Evolutionary conservation across 2,329 filamentous ascomycete genomes (phyloP), one percentile per base, ranked within the genome.

Genomic region (Colletotrichum neosansevieriae): DNA sequence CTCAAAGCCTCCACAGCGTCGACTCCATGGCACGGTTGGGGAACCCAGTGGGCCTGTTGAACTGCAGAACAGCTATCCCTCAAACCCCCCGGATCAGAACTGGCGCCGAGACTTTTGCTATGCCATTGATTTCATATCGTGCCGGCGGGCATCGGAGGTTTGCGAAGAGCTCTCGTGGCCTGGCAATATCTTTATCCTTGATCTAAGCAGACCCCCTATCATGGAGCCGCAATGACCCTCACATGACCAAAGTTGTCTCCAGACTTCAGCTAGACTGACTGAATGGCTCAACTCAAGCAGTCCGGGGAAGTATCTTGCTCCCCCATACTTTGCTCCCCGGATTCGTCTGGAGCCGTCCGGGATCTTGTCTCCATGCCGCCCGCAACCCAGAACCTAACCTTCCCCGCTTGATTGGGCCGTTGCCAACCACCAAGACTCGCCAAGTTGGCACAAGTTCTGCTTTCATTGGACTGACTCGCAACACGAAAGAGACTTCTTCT

Each of bases 391-490:
- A 24, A 5, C 24, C 24, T 24, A 5, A 36, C 53, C 53, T 40
- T 32, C 9, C n/a, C n/a, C n/a, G n/a, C n/a, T n/a, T n/a, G n/a
- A 64, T 64, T 54, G 62, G 62, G 62, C 62, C 62, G 62, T 64
- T 64, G 24, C 6, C 57, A 19, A 13, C 15, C 15, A 13, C 57
- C 57, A 49, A 60, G n/a, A 36, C 44, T 24, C 15, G 44, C 42
- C 38, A 45, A 45, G 19, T 63, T 49, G 60, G 42, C 40, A 29
- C 17, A 32, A 19, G 29, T 45, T 58, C 15, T 34, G 21, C 47
- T 24, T 54, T 40, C 12, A 54, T 54, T 40, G 51, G 34, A 38
- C 61, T 63, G 61, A 63, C 53, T 63, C 61, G 61, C 32, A 44
- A n/a, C 44, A 32, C n/a, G 34, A 54, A 4, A 24, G 24, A 24